Base-by-base conservation (phyloP, 1,284 basidiomycete species). In the Ustilago xerochloae region DNA sequence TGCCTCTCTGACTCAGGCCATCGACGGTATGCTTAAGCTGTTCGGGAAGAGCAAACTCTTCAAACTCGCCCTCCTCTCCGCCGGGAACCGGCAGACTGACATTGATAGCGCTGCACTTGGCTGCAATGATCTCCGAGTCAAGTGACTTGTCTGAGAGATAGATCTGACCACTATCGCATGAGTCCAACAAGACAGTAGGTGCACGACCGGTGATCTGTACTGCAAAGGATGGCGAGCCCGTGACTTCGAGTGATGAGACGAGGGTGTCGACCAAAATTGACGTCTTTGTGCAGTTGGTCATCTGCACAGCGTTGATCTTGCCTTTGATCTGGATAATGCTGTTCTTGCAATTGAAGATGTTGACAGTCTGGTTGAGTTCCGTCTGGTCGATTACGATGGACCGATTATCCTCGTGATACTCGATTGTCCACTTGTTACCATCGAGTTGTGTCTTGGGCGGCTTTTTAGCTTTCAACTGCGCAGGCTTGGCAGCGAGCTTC, bases 41-140 rank as follows among this genome's bases (percentile, higher is more conserved):
- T 86, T 99, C 97, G 1, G 97, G 97, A 36, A 99, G 87, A 2
- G 96, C 89, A 77, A 90, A 90, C 86, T 99, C 97, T 70, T 90
- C 89, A 80, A 94, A 97, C 53, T 96, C 89, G 12, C 95, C 97
- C 13, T 95, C 92, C 82, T 96, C 94, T 78, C 93, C 93, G 36
- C 90, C 92, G 72, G 91, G 91, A 2, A 92, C 90, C 0, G 96
- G 96, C 46, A 99, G 85, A 78, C 90, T 93, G 65, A 99, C 88
- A 85, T 99, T 99, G 86, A 99, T 92, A 30, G 91, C 89, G 81
- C 92, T 94, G 85, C 94, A 97, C 87, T 99, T 98, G 62, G 93
- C 91, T 1, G 95, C 96, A 48, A 94, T 92, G 80, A 99, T 93
- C 86, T 98, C 96, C 3, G 90, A 88, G 47, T 87, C 85, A 57